These are phyloP conservation scores for Cornus florida DNA, from an alignment of 148 eudicot genomes.

Conservation along the genomic window DNA sequence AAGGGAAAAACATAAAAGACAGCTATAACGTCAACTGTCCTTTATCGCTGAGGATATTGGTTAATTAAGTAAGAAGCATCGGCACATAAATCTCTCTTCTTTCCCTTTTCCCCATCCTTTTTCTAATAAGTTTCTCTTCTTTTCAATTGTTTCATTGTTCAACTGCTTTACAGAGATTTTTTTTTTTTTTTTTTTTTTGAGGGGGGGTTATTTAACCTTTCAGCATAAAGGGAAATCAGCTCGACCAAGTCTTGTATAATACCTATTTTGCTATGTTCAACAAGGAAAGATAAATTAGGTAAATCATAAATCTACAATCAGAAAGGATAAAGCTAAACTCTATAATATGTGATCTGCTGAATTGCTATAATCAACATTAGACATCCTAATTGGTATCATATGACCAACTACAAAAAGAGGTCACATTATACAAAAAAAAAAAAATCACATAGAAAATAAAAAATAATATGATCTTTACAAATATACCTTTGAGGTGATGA, in stretches of 20 bases:
- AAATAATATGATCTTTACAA: neutral
- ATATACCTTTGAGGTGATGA: neutral
- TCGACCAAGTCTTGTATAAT: neutral
- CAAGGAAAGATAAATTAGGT: neutral
- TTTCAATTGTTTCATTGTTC: neutral
- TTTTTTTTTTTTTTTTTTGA: too few relatives aligned
- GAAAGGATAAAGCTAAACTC: neutral
- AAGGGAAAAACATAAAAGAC: too few relatives aligned
- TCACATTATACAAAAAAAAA: neutral
- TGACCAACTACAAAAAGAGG: neutral
- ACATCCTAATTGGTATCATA: neutral
- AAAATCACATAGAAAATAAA: neutral
- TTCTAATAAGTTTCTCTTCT: neutral
- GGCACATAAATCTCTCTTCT: neutral
- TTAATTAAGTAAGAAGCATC: neutral
- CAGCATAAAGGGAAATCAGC: neutral
- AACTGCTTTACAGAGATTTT: too few relatives aligned
- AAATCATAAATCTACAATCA: neutral
- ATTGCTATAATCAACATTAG: neutral
- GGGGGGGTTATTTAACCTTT: neutral
- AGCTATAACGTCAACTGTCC: too few relatives aligned
- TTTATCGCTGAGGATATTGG: too few relatives aligned
- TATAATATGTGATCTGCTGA: neutral
- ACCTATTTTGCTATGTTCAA: neutral
- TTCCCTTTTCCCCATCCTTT: too few relatives aligned